Evolutionary conservation across 768 basidiomycete genomes (phyloP), one percentile per base, ranked within the genome.

Genomic region (Lactarius akahatsu): DNA sequence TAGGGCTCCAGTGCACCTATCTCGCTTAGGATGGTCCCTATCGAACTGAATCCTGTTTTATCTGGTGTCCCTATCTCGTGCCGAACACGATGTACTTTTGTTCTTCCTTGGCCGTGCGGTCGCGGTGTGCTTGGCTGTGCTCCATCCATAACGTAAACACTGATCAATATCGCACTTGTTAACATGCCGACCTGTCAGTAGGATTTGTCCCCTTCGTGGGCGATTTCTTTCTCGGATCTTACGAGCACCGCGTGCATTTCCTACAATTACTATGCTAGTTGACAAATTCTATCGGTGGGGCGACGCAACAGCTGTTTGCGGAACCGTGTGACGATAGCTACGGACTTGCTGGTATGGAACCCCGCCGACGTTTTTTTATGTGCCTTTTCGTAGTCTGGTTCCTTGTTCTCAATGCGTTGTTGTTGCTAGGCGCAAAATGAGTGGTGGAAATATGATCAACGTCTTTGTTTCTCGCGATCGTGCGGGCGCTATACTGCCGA

Each of bases 81-180:
- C 52, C 43, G 52, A 52, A 52, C n/a, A 23, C 15, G 18, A 40
- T 6, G 10, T 9, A 40, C 41, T 36, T 11, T 36, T 52, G 50
- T 52, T 15, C 13, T 30, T 32, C n/a, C 40, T 45, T 28, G 26
- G 6, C 55, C 47, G 34, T 64, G 26, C 30, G 47, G 15, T n/a
- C 58, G 36, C 16, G 20, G n/a, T n/a, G 28, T 64, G 36, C 57
- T 52, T 58, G 56, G 57, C 55, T 16, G 43, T 64, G 38, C 11
- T 30, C 28, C 43, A 50, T 50, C 60, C 2, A 18, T 61, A 60
- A 66, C 65, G 65, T 66, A 66, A 66, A 60, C 23, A 15, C 47
- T 58, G 56, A 66, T 62, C 61, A 54, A 66, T 66, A 34, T 66
- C 65, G 30, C 47, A 20, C 59, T 65, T 61, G 64, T 57, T 18